Evolutionary conservation across 768 basidiomycete genomes (phyloP).

Genomic region (Trametes coccinea): DNA sequence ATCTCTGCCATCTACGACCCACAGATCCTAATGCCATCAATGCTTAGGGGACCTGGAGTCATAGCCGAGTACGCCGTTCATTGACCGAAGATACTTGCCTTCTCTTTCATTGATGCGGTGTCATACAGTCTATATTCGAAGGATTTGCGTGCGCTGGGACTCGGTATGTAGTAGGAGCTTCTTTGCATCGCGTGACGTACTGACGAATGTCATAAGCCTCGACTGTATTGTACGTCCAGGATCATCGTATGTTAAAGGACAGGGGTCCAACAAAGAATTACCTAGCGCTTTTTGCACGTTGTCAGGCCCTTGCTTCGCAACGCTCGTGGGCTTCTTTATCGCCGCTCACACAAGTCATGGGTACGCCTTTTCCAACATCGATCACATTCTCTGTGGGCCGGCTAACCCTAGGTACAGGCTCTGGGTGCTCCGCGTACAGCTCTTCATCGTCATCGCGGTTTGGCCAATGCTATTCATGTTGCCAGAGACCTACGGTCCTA

Average conservation of each 20-base stretch:
- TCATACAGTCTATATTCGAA: constrained; percentile 15
- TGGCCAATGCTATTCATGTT: constrained; percentile 24
- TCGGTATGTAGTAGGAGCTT: neutral
- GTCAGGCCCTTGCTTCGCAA: constrained; percentile 25
- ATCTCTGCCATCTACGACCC: too few species aligned
- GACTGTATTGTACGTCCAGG: constrained; percentile 7
- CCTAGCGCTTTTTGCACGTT: constrained; percentile 21
- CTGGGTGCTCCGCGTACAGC: constrained; percentile 28
- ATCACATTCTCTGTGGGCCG: too few species aligned
- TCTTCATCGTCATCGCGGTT: constrained; percentile 17
- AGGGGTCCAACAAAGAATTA: too few species aligned
- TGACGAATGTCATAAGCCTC: neutral
- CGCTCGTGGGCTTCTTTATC: constrained; percentile 27
- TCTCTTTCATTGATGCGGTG: too few species aligned
- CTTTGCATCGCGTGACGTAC: too few species aligned
- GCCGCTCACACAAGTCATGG: constrained; percentile 16
- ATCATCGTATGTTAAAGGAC: too few species aligned
- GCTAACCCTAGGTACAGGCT: constrained; percentile 6
- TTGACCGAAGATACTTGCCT: neutral
- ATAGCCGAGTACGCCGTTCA: constrained; percentile 18
- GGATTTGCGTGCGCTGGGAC: constrained; percentile 6
- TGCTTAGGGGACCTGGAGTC: constrained; percentile 12
- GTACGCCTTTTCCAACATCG: constrained; percentile 1
- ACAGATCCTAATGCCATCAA: neutral
- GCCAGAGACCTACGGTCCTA: constrained; percentile 27